phyloP scores from a whole-genome alignment of 805 yeast species.

The Saccharomycopsis sp. region DNA sequence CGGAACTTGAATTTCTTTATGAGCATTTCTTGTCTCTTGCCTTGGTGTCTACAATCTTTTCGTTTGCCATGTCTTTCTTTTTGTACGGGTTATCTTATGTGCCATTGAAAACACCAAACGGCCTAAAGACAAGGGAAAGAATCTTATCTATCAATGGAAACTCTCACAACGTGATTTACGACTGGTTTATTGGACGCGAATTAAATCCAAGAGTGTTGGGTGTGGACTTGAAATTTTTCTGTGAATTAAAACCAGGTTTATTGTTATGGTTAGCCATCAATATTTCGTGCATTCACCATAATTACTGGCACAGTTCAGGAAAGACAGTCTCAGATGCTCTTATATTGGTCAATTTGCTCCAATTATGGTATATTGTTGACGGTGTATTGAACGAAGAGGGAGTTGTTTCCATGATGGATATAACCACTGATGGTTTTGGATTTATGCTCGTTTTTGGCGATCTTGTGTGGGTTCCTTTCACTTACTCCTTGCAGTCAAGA shows the following conservation, averaged over 20 bases:
- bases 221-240: slow-evolving; percentile 84
- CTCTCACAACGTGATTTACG: slow-evolving; percentile 65
- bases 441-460: slow-evolving; percentile 96
- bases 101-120: slow-evolving; percentile 46
- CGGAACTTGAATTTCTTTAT: slow-evolving; percentile 75
- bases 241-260: slow-evolving; percentile 94
- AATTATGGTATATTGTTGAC: slow-evolving; percentile 79
- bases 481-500: slow-evolving; percentile 81
- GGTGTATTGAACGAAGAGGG: slow-evolving; percentile 92
- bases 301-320: slow-evolving; percentile 41
- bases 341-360: slow-evolving; percentile 58
- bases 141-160: slow-evolving; percentile 85
- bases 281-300: slow-evolving; percentile 73
- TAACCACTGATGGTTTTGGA: slow-evolving; percentile 95
- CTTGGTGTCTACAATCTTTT: slow-evolving; percentile 53
- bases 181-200: slow-evolving; percentile 97
- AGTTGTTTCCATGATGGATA: slow-evolving; percentile 87
- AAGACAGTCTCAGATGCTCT: slow-evolving; percentile 69
- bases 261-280: slow-evolving; percentile 78
- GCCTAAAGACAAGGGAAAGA: slow-evolving; percentile 51
- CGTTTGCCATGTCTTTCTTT: slow-evolving; percentile 53
- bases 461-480: slow-evolving; percentile 84
- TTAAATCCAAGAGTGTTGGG: slow-evolving; percentile 69
- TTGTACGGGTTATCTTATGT: slow-evolving; percentile 65
- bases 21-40: slow-evolving; percentile 61